Evolutionary conservation across 2,329 filamentous ascomycete species (phyloP), one percentile per base, ranked within the genome.

Genomic region (Madurella mycetomatis): DNA sequence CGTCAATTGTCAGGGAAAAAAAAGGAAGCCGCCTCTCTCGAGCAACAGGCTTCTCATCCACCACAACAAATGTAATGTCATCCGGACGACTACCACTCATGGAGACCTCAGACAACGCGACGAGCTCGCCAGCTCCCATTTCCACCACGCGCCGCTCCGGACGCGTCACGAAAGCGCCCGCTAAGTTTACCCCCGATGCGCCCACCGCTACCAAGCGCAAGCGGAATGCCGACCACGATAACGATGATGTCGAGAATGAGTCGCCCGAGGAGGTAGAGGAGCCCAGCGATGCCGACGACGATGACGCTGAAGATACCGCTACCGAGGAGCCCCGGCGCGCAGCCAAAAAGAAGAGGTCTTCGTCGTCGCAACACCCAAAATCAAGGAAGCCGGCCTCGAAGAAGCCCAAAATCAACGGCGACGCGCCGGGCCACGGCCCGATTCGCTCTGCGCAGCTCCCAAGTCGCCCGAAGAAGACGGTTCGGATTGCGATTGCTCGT

Each of bases 91-190:
- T 67, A 68, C 74, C 75, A 62, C 75, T 77, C 64, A 78, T 78
- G 75, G 74, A 78, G 66, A 77, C 68, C 61, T 76, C 78, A 72
- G 78, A 82, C 63, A 79, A 79, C 72, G 75, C 77, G 69, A 78
- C 74, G 65, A 72, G 74, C 60, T 78, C 79, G 47, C 76, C 79
- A 57, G 76, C 79, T 55, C 64, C 77, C 58, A 71, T 73, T 56
- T 74, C 76, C 65, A 75, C 77, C 71, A 79, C 80, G 76, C 84
- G 85, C 70, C 82, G 83, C 61, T 88, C 85, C 39, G 82, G 83
- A 82, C 83, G 83, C 81, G 83, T 84, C 73, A 77, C 82, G 58
- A 81, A 75, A 66, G 76, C 74, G 37, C 82, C 83, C 44, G 69
- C 78, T 66, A 85, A 85, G 68, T 86, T 83, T 70, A 74, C 74